Conservation (phyloP, 2,329 filamentous ascomycete species). For the Scortechinia acanthostroma region DNA sequence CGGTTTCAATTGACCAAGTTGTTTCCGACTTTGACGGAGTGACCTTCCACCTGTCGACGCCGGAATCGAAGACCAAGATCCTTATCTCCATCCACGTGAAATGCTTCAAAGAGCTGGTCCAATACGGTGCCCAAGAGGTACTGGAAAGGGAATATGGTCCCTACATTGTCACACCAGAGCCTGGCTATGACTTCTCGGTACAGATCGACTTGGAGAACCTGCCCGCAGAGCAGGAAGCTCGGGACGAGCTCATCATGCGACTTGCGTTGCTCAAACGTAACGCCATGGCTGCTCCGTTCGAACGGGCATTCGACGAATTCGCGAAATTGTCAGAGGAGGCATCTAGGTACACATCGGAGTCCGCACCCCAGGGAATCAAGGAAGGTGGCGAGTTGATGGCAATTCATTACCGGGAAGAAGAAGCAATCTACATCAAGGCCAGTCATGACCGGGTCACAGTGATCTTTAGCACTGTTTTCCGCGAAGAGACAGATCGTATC, state of each 20-base stretch:
- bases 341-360: slow-evolving; percentile 85
- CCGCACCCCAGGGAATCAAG: slow-evolving; percentile 79
- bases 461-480: slow-evolving; percentile 97
- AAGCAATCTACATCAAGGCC: slow-evolving; percentile 97
- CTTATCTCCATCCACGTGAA: slow-evolving; percentile 89
- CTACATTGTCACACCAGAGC: slow-evolving; percentile 81
- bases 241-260: slow-evolving; percentile 78
- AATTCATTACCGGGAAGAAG: slow-evolving; percentile 96
- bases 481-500: slow-evolving; percentile 93
- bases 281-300: slow-evolving; percentile 96
- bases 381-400: slow-evolving; percentile 91
- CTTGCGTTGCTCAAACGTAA: slow-evolving; percentile 93
- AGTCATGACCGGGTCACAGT: slow-evolving; percentile 95
- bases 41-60: slow-evolving; percentile 96
- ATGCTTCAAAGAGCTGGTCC: slow-evolving; percentile 85
- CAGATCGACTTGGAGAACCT: slow-evolving; percentile 81
- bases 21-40: slow-evolving; percentile 99
- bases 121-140: slow-evolving; percentile 86
- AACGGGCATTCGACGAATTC: slow-evolving; percentile 92
- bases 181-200: slow-evolving; percentile 93
- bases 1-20: slow-evolving; percentile 89
- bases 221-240: slow-evolving; percentile 74
- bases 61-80: slow-evolving; percentile 87
- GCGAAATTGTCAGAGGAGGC: slow-evolving; percentile 80
- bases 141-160: slow-evolving; percentile 89